These are phyloP conservation scores for Camelina hispida DNA, from an alignment of 345 rosid species.

Conservation along the genomic window DNA sequence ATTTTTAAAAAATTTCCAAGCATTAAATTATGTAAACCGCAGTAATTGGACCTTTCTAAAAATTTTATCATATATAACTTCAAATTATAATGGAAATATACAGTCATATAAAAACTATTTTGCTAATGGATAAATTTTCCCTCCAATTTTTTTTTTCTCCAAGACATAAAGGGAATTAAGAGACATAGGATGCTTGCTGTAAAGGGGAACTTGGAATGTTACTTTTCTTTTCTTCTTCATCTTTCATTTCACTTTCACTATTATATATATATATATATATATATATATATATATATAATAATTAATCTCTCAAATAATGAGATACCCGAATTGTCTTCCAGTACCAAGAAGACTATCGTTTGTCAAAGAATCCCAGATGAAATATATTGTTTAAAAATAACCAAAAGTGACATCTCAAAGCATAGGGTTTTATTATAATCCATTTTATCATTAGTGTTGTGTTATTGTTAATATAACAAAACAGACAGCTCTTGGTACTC, in stretches of 20 bases:
- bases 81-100: too few species aligned
- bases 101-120: too few species aligned
- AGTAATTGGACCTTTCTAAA: too few species aligned
- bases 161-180: constrained; percentile 59
- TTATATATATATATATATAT: constrained; percentile 29
- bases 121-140: constrained; percentile 16
- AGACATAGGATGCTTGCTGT: constrained; percentile 59
- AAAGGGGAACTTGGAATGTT: constrained; percentile 48
- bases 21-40: too few species aligned
- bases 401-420: constrained; percentile 5
- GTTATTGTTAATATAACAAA: neutral
- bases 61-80: too few species aligned
- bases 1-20: too few species aligned
- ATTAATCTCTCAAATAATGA: constrained; percentile 12
- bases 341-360: constrained; percentile 38
- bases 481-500: neutral
- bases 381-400: neutral
- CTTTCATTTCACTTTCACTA: constrained; percentile 44
- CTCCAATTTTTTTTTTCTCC: constrained; percentile 38
- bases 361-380: constrained; percentile 44
- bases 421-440: neutral
- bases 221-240: constrained; percentile 35
- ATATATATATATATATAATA: constrained; percentile 30
- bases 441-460: constrained; percentile 2
- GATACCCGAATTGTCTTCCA: constrained; percentile 42